phyloP scores from a whole-genome alignment of 1,139 yeast genomes.

The Taiozyma sp. region DNA sequence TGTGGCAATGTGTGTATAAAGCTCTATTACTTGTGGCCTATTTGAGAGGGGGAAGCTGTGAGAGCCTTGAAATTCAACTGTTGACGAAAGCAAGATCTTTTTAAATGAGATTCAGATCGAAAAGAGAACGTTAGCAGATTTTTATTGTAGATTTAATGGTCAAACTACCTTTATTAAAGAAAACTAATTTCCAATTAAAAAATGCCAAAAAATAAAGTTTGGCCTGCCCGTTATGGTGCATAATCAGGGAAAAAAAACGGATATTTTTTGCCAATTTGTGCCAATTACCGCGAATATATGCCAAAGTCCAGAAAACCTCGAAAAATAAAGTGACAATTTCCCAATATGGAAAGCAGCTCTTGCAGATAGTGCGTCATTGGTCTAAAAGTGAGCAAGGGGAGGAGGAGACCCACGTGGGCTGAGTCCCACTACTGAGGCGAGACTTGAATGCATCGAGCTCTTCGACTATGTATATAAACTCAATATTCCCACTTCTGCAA shows the following conservation, averaged over 20 bases:
- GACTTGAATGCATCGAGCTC: neutral
- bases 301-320: neutral
- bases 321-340: neutral
- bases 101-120: neutral
- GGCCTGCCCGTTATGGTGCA: neutral
- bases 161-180: neutral
- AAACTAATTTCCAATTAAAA: neutral
- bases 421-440: neutral
- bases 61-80: neutral
- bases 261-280: neutral
- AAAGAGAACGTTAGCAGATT: neutral
- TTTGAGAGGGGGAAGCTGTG: neutral
- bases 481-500: neutral
- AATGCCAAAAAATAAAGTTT: neutral
- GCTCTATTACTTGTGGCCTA: neutral
- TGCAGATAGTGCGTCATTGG: neutral
- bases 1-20: neutral
- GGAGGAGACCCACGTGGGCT: neutral
- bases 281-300: neutral
- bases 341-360: neutral
- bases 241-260: neutral
- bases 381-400: neutral
- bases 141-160: neutral
- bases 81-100: neutral
- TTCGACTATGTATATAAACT: neutral